Conservation (phyloP, 1,284 basidiomycete genomes). For the Rhodotorula sp. region DNA sequence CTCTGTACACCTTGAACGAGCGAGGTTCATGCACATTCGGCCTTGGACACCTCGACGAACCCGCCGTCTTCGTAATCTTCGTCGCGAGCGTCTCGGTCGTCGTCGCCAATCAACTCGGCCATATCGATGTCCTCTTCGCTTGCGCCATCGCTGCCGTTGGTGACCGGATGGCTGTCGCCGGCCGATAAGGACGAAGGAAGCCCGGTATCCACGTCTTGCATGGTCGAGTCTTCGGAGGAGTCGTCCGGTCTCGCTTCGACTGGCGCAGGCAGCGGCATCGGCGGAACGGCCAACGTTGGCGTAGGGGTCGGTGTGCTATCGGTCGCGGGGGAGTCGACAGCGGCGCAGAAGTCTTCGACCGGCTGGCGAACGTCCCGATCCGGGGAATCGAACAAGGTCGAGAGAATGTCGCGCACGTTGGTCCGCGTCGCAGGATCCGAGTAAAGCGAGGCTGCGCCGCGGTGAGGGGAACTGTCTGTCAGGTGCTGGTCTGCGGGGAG, state of each 20-base stretch:
- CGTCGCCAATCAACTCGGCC: neutral
- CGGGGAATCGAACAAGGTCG: constrained; percentile 39
- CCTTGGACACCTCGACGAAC: neutral
- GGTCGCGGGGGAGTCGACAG: neutral
- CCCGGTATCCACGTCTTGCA: neutral
- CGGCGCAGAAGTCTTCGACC: constrained; percentile 26
- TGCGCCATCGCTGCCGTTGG: no score
- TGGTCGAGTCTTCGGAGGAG: neutral
- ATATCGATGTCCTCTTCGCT: neutral
- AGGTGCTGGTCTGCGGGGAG: no score
- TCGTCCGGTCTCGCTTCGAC: neutral
- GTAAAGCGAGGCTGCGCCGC: constrained; percentile 42
- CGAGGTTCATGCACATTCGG: neutral
- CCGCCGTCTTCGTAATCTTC: neutral
- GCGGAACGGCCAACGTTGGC: neutral
- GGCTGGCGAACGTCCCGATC: constrained; percentile 43
- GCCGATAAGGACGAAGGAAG: neutral
- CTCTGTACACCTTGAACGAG: neutral
- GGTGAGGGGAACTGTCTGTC: no score
- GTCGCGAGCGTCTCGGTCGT: neutral
- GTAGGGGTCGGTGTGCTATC: neutral
- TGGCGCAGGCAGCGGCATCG: neutral
- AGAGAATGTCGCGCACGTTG: constrained; percentile 41
- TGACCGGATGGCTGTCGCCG: neutral
- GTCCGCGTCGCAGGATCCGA: constrained; percentile 43